Evolutionary conservation across 768 basidiomycete genomes (phyloP).

Genomic region (Cubamyces sp.): DNA sequence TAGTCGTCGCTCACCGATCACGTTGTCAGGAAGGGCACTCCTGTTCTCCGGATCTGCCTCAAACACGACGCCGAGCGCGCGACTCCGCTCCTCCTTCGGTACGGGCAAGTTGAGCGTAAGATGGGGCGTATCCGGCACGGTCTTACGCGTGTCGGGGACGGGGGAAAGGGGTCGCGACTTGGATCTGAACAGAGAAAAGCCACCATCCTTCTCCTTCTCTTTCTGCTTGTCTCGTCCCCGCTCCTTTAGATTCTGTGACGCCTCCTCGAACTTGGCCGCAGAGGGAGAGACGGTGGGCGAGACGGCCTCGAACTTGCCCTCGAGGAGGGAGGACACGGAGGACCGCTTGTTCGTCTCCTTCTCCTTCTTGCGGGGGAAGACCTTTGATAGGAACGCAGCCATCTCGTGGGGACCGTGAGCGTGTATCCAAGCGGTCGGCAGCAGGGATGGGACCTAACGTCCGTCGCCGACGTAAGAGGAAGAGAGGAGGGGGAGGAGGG

Average conservation of each 20-base stretch:
- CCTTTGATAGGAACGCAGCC: constrained; percentile 77
- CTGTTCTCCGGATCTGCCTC: constrained; percentile 59
- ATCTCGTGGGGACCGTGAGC: constrained; percentile 31
- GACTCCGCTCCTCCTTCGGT: constrained; percentile 50
- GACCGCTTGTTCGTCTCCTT: constrained; percentile 43
- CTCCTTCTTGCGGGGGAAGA: constrained; percentile 77
- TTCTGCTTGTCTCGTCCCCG: constrained; percentile 38
- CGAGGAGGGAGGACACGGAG: constrained; percentile 56
- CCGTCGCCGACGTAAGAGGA: constrained; percentile 19
- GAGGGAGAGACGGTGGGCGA: constrained; percentile 50
- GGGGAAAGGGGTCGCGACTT: constrained; percentile 48
- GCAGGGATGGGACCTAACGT: constrained; percentile 23
- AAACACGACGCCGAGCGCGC: constrained; percentile 58
- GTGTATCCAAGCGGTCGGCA: background rate
- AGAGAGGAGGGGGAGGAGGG: background rate
- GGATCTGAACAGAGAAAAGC: constrained; percentile 54
- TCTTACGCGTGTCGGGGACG: constrained; percentile 38
- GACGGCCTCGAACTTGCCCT: constrained; percentile 76
- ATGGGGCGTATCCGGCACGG: constrained; percentile 46
- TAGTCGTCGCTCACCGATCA: constrained; percentile 60
- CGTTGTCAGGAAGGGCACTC: constrained; percentile 51
- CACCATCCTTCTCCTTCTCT: constrained; percentile 46
- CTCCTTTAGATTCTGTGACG: constrained; percentile 39
- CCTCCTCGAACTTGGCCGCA: constrained; percentile 31
- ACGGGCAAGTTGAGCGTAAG: constrained; percentile 66